Evolutionary conservation across 345 rosid genomes (phyloP).

Genomic region (Conringia planisiliqua): DNA sequence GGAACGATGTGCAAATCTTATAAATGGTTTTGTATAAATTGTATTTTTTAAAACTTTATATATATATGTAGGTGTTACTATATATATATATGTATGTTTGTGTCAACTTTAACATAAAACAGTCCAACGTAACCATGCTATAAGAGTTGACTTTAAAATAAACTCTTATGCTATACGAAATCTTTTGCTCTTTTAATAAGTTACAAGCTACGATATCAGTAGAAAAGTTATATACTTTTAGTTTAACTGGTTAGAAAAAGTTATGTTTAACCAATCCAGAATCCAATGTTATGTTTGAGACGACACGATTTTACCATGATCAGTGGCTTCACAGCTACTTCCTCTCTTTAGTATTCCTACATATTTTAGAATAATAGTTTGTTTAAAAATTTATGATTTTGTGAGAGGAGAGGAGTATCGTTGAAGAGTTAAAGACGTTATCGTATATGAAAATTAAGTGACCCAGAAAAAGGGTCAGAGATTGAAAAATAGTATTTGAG

Average conservation of each 20-base stretch:
- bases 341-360: not conserved
- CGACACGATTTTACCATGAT: not conserved
- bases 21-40: not conserved
- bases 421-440: not conserved
- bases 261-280: not conserved
- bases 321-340: not conserved
- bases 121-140: not conserved
- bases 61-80: not conserved
- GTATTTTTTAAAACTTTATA: not conserved
- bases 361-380: not conserved
- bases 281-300: not conserved
- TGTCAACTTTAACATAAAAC: not conserved
- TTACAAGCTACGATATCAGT: not conserved
- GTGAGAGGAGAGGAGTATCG: too few relatives aligned
- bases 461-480: not conserved
- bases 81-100: not conserved
- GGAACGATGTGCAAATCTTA: constrained; percentile 33
- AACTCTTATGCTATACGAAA: too few relatives aligned
- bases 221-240: not conserved
- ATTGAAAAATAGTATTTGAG: not conserved
- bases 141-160: not conserved
- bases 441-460: not conserved
- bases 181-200: not conserved
- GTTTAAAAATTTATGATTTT: too few relatives aligned
- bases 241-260: not conserved